phyloP scores from a whole-genome alignment of 306 rosid genomes.

The Cucurbita ficifolia region DNA sequence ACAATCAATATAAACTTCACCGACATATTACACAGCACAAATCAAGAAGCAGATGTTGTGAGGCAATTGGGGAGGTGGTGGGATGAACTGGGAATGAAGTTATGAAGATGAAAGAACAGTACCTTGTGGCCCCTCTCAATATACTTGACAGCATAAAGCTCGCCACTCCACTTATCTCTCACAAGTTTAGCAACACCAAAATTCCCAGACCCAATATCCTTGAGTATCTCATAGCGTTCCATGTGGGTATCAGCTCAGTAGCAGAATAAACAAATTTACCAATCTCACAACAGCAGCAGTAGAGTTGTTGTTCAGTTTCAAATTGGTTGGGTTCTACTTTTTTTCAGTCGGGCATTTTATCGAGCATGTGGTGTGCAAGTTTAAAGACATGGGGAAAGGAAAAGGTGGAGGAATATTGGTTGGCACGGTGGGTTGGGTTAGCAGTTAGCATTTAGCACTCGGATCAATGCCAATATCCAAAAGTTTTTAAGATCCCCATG shows the following conservation, averaged over 20 bases:
- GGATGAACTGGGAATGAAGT: not conserved
- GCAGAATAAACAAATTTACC: not conserved
- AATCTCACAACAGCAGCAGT: not conserved
- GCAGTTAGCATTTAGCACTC: constrained; percentile 3
- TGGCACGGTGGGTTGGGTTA: not conserved
- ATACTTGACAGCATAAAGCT: constrained; percentile 77
- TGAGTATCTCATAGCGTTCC: constrained; percentile 75
- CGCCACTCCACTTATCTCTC: constrained; percentile 58
- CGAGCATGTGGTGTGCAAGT: not conserved
- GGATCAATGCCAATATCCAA: constrained; percentile 8
- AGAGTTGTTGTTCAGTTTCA: not conserved
- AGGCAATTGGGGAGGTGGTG: not conserved
- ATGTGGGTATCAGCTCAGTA: constrained; percentile 10
- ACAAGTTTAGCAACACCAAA: constrained; percentile 88
- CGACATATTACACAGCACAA: not conserved
- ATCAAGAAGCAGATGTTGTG: not conserved
- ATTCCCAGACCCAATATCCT: constrained; percentile 91
- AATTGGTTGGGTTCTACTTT: not conserved
- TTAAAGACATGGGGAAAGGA: constrained; percentile 6
- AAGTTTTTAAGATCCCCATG: not conserved
- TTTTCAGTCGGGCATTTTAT: constrained; percentile 1
- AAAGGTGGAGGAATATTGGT: constrained; percentile 1
- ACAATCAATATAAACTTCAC: not conserved
- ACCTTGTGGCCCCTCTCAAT: constrained; percentile 93
- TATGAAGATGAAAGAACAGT: not conserved